Conservation (phyloP, 371 early-diverging fungal species). For the Basidiobolus meristosporus region DNA sequence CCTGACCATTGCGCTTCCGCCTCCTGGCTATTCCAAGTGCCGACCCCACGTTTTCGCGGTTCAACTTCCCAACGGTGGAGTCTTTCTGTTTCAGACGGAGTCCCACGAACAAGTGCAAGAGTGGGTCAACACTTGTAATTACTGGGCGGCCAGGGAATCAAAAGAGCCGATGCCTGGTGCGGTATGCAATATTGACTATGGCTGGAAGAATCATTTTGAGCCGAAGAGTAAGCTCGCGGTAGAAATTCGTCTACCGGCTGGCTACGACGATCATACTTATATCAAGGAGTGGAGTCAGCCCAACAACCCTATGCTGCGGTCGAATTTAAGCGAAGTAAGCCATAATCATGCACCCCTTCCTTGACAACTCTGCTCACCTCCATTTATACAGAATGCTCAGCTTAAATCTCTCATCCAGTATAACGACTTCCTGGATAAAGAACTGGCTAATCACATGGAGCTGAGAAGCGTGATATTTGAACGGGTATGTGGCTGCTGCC, state of each 20-base stretch:
- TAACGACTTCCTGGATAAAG: conserved; percentile 4
- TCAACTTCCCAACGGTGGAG: conserved; percentile 53
- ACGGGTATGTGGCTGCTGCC: conserved; percentile 10
- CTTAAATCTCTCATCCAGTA: conserved; percentile 6
- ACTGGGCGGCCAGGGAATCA: conserved; percentile 76
- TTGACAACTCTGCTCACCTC: conserved; percentile 2
- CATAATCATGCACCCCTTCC: background rate
- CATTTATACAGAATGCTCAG: conserved; percentile 4
- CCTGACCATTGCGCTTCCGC: conserved; percentile 52
- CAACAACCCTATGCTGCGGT: no score
- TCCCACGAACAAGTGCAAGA: conserved; percentile 39
- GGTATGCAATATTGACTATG: conserved; percentile 71
- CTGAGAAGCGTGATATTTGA: conserved; percentile 11
- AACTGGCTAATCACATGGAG: conserved; percentile 2
- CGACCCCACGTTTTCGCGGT: conserved; percentile 69
- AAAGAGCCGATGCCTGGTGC: conserved; percentile 74
- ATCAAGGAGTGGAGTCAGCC: background rate
- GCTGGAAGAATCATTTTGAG: conserved; percentile 56
- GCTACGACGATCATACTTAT: no score
- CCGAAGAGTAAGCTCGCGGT: background rate
- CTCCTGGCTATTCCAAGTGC: conserved; percentile 60
- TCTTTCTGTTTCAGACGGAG: conserved; percentile 63
- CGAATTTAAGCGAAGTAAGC: background rate
- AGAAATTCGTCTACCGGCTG: no score
- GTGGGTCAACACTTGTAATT: conserved; percentile 75